Evolutionary conservation across 164 flowering plant species (phyloP).

Genomic region (Cinnamomum chago): DNA sequence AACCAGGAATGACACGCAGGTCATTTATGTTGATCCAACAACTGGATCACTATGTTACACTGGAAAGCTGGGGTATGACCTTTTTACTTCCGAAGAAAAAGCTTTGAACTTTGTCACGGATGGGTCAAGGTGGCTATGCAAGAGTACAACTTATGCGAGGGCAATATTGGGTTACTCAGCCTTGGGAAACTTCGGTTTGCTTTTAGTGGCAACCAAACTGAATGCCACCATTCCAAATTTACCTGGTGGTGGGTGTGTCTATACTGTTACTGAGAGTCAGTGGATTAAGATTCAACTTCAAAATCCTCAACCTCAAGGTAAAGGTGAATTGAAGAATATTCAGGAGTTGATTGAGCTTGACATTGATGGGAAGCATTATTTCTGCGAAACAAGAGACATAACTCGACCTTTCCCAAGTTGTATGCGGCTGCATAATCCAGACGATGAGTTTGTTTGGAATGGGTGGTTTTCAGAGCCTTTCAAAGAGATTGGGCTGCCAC

Average conservation of each 20-base stretch:
- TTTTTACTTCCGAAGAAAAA: slow-evolving; percentile 65
- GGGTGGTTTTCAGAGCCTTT: slow-evolving; percentile 81
- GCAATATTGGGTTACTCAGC: slow-evolving; percentile 89
- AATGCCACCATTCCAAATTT: slow-evolving; percentile 58
- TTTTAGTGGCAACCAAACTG: slow-evolving; percentile 84
- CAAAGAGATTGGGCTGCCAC: slow-evolving; percentile 71
- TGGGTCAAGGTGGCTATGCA: slow-evolving; percentile 70
- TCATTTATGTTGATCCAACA: slow-evolving; percentile 87
- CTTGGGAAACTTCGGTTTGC: slow-evolving; percentile 71
- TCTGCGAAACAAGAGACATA: slow-evolving; percentile 90
- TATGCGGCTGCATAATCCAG: slow-evolving; percentile 67
- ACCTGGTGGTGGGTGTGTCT: slow-evolving; percentile 93
- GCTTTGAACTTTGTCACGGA: slow-evolving; percentile 66
- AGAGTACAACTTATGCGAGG: slow-evolving; percentile 49
- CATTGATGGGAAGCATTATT: slow-evolving; percentile 96
- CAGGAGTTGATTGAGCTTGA: slow-evolving; percentile 83
- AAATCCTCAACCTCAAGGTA: slow-evolving; percentile 77
- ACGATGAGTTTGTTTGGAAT: slow-evolving; percentile 97
- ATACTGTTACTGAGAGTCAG: slow-evolving; percentile 76
- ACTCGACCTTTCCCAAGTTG: slow-evolving; percentile 93
- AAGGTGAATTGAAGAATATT: slow-evolving; percentile 80
- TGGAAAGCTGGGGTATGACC: slow-evolving; percentile 64
- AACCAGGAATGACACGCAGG: slow-evolving; percentile 72
- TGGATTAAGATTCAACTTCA: slow-evolving; percentile 86
- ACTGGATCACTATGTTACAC: slow-evolving; percentile 68